These are phyloP conservation scores for Apophysomyces variabilis DNA, from an alignment of 371 early-diverging fungal genomes.

Conservation along the genomic window DNA sequence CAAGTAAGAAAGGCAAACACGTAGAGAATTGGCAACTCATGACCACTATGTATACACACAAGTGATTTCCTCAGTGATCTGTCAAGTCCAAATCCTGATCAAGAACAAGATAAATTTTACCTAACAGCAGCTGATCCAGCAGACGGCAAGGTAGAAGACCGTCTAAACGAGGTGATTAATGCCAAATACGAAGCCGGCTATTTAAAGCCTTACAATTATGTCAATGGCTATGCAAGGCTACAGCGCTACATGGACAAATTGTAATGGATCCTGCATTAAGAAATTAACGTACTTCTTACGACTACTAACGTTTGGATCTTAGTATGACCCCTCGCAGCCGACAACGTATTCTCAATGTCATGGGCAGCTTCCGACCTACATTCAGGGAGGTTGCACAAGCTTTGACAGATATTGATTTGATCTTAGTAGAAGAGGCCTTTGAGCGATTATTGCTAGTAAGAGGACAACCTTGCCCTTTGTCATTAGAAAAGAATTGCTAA, in stretches of 20 bases:
- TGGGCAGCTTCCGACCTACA: conserved; percentile 86
- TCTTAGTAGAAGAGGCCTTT: conserved; percentile 92
- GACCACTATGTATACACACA: background rate
- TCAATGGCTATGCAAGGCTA: conserved; percentile 87
- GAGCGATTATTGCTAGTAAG: conserved; percentile 83
- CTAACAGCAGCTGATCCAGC: conserved; percentile 89
- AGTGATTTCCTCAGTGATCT: conserved; percentile 8
- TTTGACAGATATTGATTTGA: conserved; percentile 91
- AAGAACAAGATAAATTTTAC: conserved; percentile 78
- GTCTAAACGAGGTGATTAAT: conserved; percentile 86
- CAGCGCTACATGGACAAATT: conserved; percentile 90
- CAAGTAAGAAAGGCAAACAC: conserved; percentile 30
- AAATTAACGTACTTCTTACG: background rate
- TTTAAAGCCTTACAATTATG: conserved; percentile 93
- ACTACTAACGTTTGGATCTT: conserved; percentile 1
- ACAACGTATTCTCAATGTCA: conserved; percentile 82
- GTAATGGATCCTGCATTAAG: conserved; percentile 41
- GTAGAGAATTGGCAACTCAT: background rate
- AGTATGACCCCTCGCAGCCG: conserved; percentile 78
- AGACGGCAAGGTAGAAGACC: conserved; percentile 82
- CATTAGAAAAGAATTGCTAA: background rate
- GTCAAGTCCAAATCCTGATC: conserved; percentile 14
- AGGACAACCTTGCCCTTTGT: background rate
- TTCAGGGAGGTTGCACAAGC: conserved; percentile 86
- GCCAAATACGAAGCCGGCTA: conserved; percentile 95